Evolutionary conservation across 768 basidiomycete genomes (phyloP), one percentile per base, ranked within the genome.

Genomic region (Phlebiopsis flavidoalba): DNA sequence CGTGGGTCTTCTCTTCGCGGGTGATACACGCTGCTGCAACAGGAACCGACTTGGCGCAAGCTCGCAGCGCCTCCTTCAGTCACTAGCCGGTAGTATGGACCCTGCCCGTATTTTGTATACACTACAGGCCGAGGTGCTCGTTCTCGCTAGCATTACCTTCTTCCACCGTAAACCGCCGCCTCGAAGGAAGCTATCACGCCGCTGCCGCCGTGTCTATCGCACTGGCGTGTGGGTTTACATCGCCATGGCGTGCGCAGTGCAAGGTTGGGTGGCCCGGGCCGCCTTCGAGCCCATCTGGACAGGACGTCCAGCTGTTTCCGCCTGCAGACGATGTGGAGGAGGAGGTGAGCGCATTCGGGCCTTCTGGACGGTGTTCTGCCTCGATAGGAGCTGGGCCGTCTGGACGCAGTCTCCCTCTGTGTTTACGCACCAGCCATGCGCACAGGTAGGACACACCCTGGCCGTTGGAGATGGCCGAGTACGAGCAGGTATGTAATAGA

Each of bases 331-430:
- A 71, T 24, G 68, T 83, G n/a, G 86, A 86, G 62, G 84, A 87
- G n/a, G n/a, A 67, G 85, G 82, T 19, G 86, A 88, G 66, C 77
- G 84, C 35, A 85, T 88, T 60, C 83, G 83, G 58, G 83, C 79
- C 0, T 88, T 88, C 68, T 88, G 87, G 87, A 73, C 81, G 0
- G 83, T 83, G 7, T 80, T 83, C 62, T 73, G 76, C 52, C 75
- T 87, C 57, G 85, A 87, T 71, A 82, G 84, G 57, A 78, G 78
- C 65, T 78, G 84, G 63, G 74, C 81, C 0, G 77, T 85, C 15
- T 77, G 80, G 6, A 74, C 84, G 43, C 83, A 84, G 59, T 75
- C 79, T 1, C 77, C 85, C 0, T 69, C 78, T 19, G 78, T 75
- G n/a, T 78, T 88, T 19, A 81, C 79, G 60, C 81, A 85, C 53